Evolutionary conservation across 1,284 basidiomycete genomes (phyloP).

Genomic region (Marasmius tenuissimus): DNA sequence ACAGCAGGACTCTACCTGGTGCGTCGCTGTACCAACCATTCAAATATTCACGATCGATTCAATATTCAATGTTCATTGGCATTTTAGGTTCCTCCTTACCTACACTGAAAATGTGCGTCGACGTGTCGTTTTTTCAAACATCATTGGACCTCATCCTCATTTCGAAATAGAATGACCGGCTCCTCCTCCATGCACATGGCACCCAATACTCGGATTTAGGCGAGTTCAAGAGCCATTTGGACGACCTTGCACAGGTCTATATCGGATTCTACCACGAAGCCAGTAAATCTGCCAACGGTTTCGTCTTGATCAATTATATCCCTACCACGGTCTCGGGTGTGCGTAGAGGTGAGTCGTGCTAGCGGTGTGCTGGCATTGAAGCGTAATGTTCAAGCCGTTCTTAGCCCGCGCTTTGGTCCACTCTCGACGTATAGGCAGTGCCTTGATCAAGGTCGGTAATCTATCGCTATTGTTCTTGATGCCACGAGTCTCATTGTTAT

Average conservation of each 20-base stretch:
- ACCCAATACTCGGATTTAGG: slow-evolving; percentile 31
- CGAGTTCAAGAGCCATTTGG: slow-evolving; percentile 39
- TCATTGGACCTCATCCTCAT: background rate
- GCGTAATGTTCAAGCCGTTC: background rate
- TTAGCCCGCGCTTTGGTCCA: slow-evolving; percentile 44
- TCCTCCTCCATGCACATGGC: slow-evolving; percentile 37
- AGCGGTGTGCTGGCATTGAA: background rate
- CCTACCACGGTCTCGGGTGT: slow-evolving; percentile 39
- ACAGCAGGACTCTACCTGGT: slow-evolving; percentile 8
- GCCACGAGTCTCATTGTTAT: slow-evolving; percentile 16
- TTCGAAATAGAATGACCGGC: slow-evolving; percentile 27
- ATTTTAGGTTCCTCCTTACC: slow-evolving; percentile 9
- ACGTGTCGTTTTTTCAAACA: background rate
- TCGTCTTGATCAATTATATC: slow-evolving; percentile 42
- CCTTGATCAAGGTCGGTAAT: slow-evolving; percentile 38
- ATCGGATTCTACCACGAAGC: slow-evolving; percentile 44
- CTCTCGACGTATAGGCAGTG: slow-evolving; percentile 40
- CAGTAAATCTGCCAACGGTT: slow-evolving; percentile 30
- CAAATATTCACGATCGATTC: background rate
- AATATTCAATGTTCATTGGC: too few species aligned
- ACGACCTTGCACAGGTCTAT: slow-evolving; percentile 33
- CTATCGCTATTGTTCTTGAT: slow-evolving; percentile 9
- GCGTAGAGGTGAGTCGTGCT: slow-evolving; percentile 32
- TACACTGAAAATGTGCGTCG: slow-evolving; percentile 12
- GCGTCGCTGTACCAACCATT: background rate